phyloP scores from a whole-genome alignment of 352 stramenopile species.

The Globisporangium takayamanum region DNA sequence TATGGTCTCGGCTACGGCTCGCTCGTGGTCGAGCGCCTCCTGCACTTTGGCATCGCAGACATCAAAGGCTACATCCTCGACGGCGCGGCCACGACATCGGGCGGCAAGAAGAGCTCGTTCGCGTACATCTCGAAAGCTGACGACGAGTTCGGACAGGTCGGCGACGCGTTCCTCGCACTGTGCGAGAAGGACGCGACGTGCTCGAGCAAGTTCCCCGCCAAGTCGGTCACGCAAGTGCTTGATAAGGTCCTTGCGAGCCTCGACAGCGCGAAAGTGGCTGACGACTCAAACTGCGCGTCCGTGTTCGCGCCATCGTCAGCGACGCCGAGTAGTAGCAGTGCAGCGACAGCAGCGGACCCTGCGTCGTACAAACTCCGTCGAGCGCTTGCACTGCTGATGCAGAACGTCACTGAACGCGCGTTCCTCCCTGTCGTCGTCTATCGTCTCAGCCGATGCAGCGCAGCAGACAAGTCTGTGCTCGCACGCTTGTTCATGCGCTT shows the following conservation, averaged over 20 bases:
- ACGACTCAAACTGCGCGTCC: slow-evolving; percentile 11
- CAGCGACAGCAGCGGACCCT: not conserved
- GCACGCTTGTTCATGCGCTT: slow-evolving; percentile 24
- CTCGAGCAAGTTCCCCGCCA: slow-evolving; percentile 26
- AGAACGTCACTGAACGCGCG: slow-evolving; percentile 33
- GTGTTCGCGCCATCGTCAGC: not conserved
- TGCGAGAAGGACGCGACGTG: slow-evolving; percentile 44
- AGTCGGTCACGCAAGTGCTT: slow-evolving; percentile 27
- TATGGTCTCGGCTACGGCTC: slow-evolving; percentile 74
- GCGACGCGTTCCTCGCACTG: slow-evolving; percentile 32
- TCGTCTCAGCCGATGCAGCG: slow-evolving; percentile 45
- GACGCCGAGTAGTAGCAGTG: not conserved
- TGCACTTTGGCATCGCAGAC: slow-evolving; percentile 42
- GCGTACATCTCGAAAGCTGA: slow-evolving; percentile 28
- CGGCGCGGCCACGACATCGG: slow-evolving; percentile 31
- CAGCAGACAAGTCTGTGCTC: slow-evolving; percentile 39
- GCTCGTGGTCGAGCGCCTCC: slow-evolving; percentile 49
- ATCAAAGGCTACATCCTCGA: slow-evolving; percentile 61
- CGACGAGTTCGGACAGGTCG: slow-evolving; percentile 37
- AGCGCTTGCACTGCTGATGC: slow-evolving; percentile 36
- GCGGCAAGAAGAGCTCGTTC: slow-evolving; percentile 13
- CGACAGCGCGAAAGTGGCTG: slow-evolving; percentile 10
- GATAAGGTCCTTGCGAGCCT: slow-evolving; percentile 29
- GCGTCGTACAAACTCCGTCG: slow-evolving; percentile 11
- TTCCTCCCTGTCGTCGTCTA: slow-evolving; percentile 63